A percentile compares a stretch with the other conserved stretches of the same genome.
Evolutionary conservation across 2,329 filamentous ascomycete species (phyloP).

Genomic region (Colletotrichum cuscutae): DNA sequence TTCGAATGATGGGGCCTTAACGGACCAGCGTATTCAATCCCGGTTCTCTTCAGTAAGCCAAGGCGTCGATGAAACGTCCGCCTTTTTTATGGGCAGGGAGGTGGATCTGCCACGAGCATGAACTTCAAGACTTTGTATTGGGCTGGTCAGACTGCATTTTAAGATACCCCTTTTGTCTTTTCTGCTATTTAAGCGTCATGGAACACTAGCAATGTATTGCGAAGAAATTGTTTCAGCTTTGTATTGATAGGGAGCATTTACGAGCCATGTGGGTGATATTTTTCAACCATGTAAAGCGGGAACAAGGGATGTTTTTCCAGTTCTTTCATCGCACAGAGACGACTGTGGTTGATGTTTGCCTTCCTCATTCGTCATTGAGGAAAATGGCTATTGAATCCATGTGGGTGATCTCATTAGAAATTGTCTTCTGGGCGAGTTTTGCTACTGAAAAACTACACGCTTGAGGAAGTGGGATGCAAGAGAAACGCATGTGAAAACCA

Average conservation of each 20-base stretch:
- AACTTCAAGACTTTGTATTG: neutral
- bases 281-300: too few relatives aligned
- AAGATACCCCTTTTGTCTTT: conserved; percentile 12
- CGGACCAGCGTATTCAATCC: neutral
- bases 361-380: too few relatives aligned
- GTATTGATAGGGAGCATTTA: neutral
- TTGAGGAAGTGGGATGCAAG: too few relatives aligned
- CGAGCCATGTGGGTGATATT: neutral
- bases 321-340: too few relatives aligned
- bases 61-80: neutral
- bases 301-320: neutral
- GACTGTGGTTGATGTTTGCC: too few relatives aligned
- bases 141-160: neutral
- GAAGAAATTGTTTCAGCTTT: neutral
- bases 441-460: too few relatives aligned
- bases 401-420: too few relatives aligned
- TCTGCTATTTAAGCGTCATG: neutral
- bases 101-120: neutral
- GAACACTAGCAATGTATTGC: neutral
- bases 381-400: too few relatives aligned
- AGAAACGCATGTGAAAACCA: too few relatives aligned
- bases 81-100: neutral
- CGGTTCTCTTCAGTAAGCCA: neutral
- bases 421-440: too few relatives aligned
- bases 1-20: neutral